These are phyloP conservation scores for Waltergamsia citrina DNA, from an alignment of 2,329 filamentous ascomycete genomes.

Conservation along the genomic window DNA sequence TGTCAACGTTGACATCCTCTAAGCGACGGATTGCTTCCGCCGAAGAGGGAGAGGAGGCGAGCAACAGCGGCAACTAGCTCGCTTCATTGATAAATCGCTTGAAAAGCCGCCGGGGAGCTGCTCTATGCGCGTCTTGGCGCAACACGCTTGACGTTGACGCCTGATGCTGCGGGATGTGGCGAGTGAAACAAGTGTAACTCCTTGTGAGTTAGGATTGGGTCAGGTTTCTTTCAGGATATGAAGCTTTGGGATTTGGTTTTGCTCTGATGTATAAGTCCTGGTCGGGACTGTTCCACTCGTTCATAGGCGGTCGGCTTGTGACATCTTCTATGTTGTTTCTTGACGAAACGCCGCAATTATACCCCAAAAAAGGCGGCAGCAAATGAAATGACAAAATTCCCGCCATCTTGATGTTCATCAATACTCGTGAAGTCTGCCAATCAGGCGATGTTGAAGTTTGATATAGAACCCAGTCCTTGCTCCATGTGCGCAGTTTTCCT, in stretches of 20 bases:
- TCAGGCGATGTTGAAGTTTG: no score
- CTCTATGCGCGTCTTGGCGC: background rate
- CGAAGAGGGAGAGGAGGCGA: background rate
- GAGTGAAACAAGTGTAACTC: background rate
- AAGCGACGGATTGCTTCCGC: background rate
- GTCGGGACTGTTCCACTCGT: background rate
- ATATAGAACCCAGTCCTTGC: no score
- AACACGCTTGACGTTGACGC: background rate
- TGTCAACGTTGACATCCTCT: background rate
- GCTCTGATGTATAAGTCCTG: background rate
- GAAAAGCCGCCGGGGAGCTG: background rate
- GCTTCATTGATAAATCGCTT: background rate
- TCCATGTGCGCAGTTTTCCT: no score
- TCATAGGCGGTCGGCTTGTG: background rate
- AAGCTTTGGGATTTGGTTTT: background rate
- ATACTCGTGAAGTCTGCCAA: no score
- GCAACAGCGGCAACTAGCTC: background rate
- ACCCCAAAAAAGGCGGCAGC: no score
- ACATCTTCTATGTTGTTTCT: constrained; percentile 1
- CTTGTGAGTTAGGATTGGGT: background rate
- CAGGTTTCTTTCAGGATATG: background rate
- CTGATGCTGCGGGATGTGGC: background rate
- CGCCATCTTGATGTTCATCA: no score
- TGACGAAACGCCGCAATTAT: no score
- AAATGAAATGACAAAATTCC: no score